Conservation (phyloP, 2,329 filamentous ascomycete species). For the Fusarium floridanum region DNA sequence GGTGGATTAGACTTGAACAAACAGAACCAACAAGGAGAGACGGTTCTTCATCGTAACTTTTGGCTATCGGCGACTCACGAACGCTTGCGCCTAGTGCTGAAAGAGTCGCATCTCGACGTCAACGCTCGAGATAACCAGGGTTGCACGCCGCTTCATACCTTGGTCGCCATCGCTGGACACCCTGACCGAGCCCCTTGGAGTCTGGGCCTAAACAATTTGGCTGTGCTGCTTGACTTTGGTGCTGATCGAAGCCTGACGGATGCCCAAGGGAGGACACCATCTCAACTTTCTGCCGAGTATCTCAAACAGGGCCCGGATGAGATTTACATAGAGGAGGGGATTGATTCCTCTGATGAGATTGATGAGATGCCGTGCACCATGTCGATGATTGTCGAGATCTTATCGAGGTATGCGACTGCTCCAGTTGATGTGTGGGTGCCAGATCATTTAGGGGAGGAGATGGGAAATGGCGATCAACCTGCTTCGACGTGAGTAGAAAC, state of each 20-base stretch:
- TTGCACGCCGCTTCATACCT: not conserved
- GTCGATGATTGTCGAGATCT: not conserved
- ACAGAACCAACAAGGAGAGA: not conserved
- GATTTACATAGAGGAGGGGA: too few relatives aligned
- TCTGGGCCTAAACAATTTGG: not conserved
- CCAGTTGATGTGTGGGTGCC: not conserved
- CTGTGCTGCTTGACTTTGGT: not conserved
- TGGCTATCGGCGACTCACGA: rapidly evolving
- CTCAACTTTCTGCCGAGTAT: not conserved
- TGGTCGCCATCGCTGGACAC: not conserved
- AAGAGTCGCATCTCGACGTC: not conserved
- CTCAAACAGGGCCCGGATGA: not conserved
- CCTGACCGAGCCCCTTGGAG: not conserved
- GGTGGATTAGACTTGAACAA: not conserved
- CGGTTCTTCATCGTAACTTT: not conserved
- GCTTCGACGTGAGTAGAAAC: not conserved
- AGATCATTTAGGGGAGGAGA: not conserved
- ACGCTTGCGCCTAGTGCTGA: not conserved
- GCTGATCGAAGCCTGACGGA: not conserved
- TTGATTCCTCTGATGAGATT: not conserved
- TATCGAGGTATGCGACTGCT: not conserved
- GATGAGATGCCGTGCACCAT: not conserved
- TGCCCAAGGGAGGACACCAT: not conserved
- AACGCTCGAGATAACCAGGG: not conserved
- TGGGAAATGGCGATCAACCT: not conserved